Evolutionary conservation across 495 filamentous ascomycete species (phyloP).

Genomic region (Ascobolus immersus): DNA sequence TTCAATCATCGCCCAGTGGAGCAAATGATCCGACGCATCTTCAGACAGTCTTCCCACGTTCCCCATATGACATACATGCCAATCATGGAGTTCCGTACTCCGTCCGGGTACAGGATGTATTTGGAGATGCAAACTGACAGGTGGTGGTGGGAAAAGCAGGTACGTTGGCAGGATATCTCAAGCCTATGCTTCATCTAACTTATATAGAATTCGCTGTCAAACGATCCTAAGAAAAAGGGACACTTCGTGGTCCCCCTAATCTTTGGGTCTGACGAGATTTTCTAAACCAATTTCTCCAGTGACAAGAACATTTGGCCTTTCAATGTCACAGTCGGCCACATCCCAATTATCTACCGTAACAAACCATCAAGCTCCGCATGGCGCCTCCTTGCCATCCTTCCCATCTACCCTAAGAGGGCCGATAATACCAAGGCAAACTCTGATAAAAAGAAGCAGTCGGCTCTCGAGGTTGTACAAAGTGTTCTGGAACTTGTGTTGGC

Average conservation of each 20-base stretch:
- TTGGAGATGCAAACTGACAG: background rate
- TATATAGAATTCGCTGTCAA: background rate
- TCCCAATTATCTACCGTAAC: background rate
- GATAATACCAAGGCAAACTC: background rate
- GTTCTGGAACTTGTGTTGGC: too few species aligned
- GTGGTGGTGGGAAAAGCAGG: background rate
- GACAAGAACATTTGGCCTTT: conserved; percentile 1
- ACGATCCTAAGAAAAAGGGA: background rate
- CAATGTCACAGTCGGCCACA: conserved; percentile 1
- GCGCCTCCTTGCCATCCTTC: background rate
- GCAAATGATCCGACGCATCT: too few species aligned
- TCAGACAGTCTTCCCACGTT: too few species aligned
- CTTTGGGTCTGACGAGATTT: background rate
- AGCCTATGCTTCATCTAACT: background rate
- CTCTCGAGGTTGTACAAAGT: too few species aligned
- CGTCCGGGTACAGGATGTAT: too few species aligned
- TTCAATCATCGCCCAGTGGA: too few species aligned
- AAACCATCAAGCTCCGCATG: background rate
- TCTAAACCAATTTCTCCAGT: conserved; percentile 1
- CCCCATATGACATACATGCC: too few species aligned
- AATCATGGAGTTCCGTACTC: too few species aligned
- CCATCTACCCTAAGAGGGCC: background rate
- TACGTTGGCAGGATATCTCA: background rate
- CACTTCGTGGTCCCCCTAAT: background rate
- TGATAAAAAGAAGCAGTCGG: too few species aligned